Evolutionary conservation across 1,284 basidiomycete species (phyloP), one percentile per base, ranked within the genome.

Genomic region (Ceratobasidium sp.): DNA sequence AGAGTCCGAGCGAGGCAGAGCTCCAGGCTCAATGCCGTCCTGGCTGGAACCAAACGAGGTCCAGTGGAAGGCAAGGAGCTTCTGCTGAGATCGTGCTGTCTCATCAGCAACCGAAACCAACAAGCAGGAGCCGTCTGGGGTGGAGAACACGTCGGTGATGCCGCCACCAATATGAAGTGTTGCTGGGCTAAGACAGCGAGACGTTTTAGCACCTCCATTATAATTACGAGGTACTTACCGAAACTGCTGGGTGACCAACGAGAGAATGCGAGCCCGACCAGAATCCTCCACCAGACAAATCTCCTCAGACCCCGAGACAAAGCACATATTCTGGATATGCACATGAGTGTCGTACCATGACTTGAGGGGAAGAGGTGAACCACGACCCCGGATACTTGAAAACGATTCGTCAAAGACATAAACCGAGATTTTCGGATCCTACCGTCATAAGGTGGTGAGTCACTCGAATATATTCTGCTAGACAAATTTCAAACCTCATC

Each of bases 31-130:
- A n/a, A 85, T 82, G 13, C 87, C 87, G 13, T 80, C 77, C 0
- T 81, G 28, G n/a, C 70, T 82, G 0, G 85, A 84, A 1, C 87
- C 87, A 75, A 89, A 88, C 0, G 85, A 87, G 1, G 79, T 80
- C 85, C 86, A 87, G 73, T 89, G 88, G 76, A 85, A 87, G 5
- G 84, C 83, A 3, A 78, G 78, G 11, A 86, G 73, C 28, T 54
- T 66, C 1, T 58, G 43, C 38, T 66, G 43, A 52, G 21, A 28
- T n/a, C 62, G 7, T 5, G 57, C 8, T n/a, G 38, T 23, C 5
- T 21, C 14, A 30, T 70, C 30, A 0, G 21, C 41, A n/a, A 58
- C 55, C 14, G 55, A 54, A 4, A 61, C 44, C 9, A 73, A 26
- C 13, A 73, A 16, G 30, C 63, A 67, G 18, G 59, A 55, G 6